Conservation (phyloP, 1,284 basidiomycete genomes). For the Irpex lacteus region DNA sequence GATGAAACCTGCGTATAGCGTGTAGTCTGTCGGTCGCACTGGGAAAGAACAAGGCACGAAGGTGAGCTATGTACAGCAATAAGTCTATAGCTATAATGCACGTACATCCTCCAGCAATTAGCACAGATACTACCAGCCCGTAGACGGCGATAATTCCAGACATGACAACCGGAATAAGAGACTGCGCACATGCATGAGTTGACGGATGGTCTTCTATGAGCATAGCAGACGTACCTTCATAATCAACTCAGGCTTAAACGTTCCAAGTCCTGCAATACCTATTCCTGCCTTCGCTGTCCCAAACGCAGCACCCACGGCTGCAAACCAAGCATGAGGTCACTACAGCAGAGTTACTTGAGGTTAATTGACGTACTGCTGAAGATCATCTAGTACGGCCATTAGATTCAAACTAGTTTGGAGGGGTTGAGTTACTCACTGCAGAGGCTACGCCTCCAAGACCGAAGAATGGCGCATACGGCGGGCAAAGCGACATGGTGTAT, state of each 20-base stretch:
- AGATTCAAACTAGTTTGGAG: not conserved
- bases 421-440: constrained; percentile 49
- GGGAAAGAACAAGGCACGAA: constrained; percentile 7
- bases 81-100: constrained; percentile 14
- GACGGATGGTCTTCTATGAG: not conserved
- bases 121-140: constrained; percentile 66
- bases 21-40: constrained; percentile 70
- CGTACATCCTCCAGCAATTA: constrained; percentile 62
- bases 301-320: constrained; percentile 92
- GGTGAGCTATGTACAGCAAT: not conserved
- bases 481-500: constrained; percentile 47
- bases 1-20: constrained; percentile 86
- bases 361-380: constrained; percentile 72
- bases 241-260: constrained; percentile 93
- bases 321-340: constrained; percentile 4
- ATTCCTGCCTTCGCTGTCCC: constrained; percentile 98
- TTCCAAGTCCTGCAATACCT: constrained; percentile 94
- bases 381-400: constrained; percentile 60
- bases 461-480: constrained; percentile 84
- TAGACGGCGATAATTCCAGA: constrained; percentile 76
- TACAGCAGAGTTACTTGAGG: constrained; percentile 3
- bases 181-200: constrained; percentile 41
- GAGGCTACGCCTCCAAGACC: constrained; percentile 82
- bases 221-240: constrained; percentile 78
- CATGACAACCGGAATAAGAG: constrained; percentile 90